Evolutionary conservation across 2,329 filamentous ascomycete genomes (phyloP).

Genomic region (Neofusicoccum ribis): DNA sequence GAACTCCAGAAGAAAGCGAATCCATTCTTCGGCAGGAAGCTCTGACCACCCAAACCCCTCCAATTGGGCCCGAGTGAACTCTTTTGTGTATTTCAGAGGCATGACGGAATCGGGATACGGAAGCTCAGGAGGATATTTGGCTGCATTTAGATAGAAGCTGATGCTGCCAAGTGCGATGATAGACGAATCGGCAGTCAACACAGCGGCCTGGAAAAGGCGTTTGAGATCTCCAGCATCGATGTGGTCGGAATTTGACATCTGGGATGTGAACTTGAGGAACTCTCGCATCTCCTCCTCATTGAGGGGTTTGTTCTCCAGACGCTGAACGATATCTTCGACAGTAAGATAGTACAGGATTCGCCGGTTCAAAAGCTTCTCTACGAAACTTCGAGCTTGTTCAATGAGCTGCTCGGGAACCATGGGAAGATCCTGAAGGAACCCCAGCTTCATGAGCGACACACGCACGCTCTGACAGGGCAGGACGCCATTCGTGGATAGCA

Average conservation of each 20-base stretch:
- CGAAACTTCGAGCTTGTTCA: slow-evolving; percentile 66
- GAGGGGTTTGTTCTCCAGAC: slow-evolving; percentile 80
- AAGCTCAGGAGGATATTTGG: slow-evolving; percentile 57
- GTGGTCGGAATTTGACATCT: slow-evolving; percentile 69
- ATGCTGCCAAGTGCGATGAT: slow-evolving; percentile 77
- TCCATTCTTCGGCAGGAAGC: slow-evolving; percentile 81
- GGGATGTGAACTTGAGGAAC: slow-evolving; percentile 81
- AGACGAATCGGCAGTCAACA: slow-evolving; percentile 59
- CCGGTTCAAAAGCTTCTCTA: slow-evolving; percentile 78
- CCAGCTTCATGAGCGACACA: slow-evolving; percentile 67
- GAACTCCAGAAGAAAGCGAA: slow-evolving; percentile 54
- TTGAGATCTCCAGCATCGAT: slow-evolving; percentile 69
- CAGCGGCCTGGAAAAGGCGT: slow-evolving; percentile 74
- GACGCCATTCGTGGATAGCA: slow-evolving; percentile 85
- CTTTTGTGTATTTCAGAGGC: slow-evolving; percentile 78
- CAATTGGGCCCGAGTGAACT: slow-evolving; percentile 66
- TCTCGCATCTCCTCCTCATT: slow-evolving; percentile 74
- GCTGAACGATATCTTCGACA: slow-evolving; percentile 78
- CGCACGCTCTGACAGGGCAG: slow-evolving; percentile 82
- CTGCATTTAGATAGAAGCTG: slow-evolving; percentile 77
- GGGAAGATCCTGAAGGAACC: slow-evolving; percentile 86
- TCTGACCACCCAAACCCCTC: slow-evolving; percentile 84
- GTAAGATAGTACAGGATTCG: slow-evolving; percentile 87
- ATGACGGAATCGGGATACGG: slow-evolving; percentile 44
- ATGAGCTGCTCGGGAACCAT: slow-evolving; percentile 77